Evolutionary conservation across 768 basidiomycete genomes (phyloP).

Genomic region (Collybiopsis confluens): DNA sequence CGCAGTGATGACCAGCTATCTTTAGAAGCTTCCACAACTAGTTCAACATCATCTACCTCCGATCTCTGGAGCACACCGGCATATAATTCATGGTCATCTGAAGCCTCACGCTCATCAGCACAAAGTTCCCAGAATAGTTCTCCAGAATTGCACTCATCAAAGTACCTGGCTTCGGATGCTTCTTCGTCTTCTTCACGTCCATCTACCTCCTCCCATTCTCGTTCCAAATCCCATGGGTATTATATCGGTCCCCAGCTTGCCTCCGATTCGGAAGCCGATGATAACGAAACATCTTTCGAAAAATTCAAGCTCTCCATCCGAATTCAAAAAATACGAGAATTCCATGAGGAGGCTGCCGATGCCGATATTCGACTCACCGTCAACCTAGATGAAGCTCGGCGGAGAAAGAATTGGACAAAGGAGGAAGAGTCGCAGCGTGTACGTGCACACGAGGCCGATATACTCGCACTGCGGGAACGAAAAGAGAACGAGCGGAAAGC

Average conservation of each 20-base stretch:
- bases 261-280: slow-evolving; percentile 15
- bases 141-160: slow-evolving; percentile 17
- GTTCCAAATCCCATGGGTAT: slow-evolving; percentile 6
- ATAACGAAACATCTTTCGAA: slow-evolving; percentile 35
- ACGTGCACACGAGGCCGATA: slow-evolving; percentile 33
- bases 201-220: slow-evolving; percentile 1
- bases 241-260: slow-evolving; percentile 23
- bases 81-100: slow-evolving; percentile 17
- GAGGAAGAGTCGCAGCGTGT: slow-evolving; percentile 27
- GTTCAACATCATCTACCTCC: slow-evolving; percentile 8
- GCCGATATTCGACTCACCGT: slow-evolving; percentile 36
- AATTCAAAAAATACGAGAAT: slow-evolving; percentile 43
- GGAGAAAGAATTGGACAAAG: slow-evolving; percentile 25
- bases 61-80: slow-evolving; percentile 13
- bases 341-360: slow-evolving; percentile 43
- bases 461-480: slow-evolving; percentile 34
- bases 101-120: slow-evolving; percentile 18
- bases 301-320: slow-evolving; percentile 42
- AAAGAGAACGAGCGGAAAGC: slow-evolving; percentile 49
- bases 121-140: slow-evolving; percentile 23
- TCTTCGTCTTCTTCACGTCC: not conserved
- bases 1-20: slow-evolving; percentile 9
- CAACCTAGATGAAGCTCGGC: slow-evolving; percentile 30
- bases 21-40: slow-evolving; percentile 19
- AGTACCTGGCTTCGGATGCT: slow-evolving; percentile 20